Evolutionary conservation across 2,329 filamentous ascomycete species (phyloP), one percentile per base, ranked within the genome.

Genomic region (Hymenoscyphus occultus): DNA sequence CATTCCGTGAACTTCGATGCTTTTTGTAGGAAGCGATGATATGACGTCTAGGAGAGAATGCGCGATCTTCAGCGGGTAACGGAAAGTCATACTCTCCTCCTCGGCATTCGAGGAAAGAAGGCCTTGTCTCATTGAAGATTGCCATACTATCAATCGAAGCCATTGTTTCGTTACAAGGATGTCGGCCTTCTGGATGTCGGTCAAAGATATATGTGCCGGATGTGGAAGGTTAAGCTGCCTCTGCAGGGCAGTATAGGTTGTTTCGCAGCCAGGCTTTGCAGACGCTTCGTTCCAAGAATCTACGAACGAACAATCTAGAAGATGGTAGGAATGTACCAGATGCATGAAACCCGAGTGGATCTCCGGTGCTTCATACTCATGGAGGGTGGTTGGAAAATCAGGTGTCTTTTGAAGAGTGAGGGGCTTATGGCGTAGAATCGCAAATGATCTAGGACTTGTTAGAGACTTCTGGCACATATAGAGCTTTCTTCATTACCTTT

Each of bases 121-220:
- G 3, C 86, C 85, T 69, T 89, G 86, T 22, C 84, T 83, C 70
- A 89, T 89, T 2, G 87, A 87, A 1, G 88, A 82, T 70, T 90
- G 88, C 88, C 88, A 91, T n/a, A 90, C 84, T 77, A 90, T 88
- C 1, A 87, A 84, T 19, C 85, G 81, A 4, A 91, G 79, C 88
- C 88, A 91, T 71, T 90, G 87, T 73, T 91, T 88, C 1, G 87
- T 90, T 62, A 89, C 83, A 56, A 89, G 80, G 19, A 91, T 81
- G 70, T 91, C 87, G 6, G 89, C 86, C 62, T 87, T 88, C 70
- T 91, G 88, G 22, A 86, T 87, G 65, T 88, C 85, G 0, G 86
- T 88, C 5, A 75, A 60, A 9, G 73, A 68, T 19, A 74, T 32
- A 28, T 71, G 67, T 2, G 70, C 64, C 3, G 72, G 67, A 9